Evolutionary conservation across 192 early-diverging fungal genomes (phyloP).

Genomic region (Backusella psychrophila): DNA sequence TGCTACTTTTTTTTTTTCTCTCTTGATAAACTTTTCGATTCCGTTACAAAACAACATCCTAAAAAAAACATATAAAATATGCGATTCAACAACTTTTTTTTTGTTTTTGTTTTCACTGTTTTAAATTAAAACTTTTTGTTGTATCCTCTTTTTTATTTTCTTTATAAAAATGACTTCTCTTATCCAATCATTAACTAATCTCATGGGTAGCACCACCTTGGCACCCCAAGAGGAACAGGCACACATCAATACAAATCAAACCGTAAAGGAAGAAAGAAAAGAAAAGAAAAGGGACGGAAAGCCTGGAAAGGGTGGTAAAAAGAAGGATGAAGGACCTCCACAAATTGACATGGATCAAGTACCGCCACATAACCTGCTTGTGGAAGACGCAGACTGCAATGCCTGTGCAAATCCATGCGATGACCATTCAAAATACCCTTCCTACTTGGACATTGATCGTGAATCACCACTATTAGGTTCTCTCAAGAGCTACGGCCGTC

Average conservation of each 20-base stretch:
- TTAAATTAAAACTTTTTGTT: background rate
- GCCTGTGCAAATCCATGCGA: constrained; percentile 46
- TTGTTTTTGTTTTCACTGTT: background rate
- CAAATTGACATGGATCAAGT: constrained; percentile 26
- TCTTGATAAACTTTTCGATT: background rate
- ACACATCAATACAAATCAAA: background rate
- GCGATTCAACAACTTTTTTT: background rate
- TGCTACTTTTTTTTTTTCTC: background rate
- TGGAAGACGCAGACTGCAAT: constrained; percentile 34
- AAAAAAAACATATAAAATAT: background rate
- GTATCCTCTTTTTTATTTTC: background rate
- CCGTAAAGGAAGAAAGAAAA: background rate
- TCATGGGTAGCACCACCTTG: background rate
- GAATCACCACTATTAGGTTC: constrained; percentile 40
- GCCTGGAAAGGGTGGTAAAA: background rate
- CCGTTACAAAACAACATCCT: background rate
- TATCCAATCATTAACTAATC: background rate
- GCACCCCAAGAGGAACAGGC: background rate
- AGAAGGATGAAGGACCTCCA: background rate
- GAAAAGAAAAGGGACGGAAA: background rate
- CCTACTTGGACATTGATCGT: constrained; percentile 51
- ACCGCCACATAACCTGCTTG: constrained; percentile 18
- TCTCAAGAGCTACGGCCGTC: constrained; percentile 51
- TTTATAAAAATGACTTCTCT: background rate
- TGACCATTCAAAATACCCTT: constrained; percentile 47